These are phyloP conservation scores for Neurospora sp. DNA, from an alignment of 495 filamentous ascomycete species.

Conservation along the genomic window DNA sequence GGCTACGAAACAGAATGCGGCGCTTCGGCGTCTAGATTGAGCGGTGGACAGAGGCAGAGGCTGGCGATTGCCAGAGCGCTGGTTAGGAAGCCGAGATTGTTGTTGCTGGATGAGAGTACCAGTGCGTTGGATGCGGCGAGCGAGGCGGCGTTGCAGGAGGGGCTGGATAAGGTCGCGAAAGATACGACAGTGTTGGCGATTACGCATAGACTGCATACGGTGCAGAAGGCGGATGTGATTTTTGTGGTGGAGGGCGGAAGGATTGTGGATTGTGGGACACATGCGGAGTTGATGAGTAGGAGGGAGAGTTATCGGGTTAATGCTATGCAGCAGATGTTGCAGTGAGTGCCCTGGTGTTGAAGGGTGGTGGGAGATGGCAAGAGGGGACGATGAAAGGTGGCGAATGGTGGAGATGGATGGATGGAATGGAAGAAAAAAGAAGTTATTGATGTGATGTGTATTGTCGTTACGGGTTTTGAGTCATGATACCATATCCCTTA, in stretches of 20 bases:
- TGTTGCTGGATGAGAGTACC: slow-evolving; percentile 81
- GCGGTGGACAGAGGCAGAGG: slow-evolving; percentile 54
- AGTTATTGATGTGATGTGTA: neutral
- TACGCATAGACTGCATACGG: slow-evolving; percentile 67
- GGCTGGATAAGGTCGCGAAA: slow-evolving; percentile 56
- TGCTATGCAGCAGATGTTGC: slow-evolving; percentile 33
- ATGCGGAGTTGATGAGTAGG: slow-evolving; percentile 52
- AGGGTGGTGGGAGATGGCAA: neutral
- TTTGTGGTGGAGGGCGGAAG: slow-evolving; percentile 61
- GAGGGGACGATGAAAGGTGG: neutral
- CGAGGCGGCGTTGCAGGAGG: slow-evolving; percentile 60
- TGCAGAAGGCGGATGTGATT: slow-evolving; percentile 64
- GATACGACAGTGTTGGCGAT: slow-evolving; percentile 77
- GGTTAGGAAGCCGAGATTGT: slow-evolving; percentile 66
- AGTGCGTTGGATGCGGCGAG: slow-evolving; percentile 67
- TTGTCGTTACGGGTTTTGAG: neutral
- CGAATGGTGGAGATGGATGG: neutral
- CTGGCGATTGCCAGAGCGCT: slow-evolving; percentile 69
- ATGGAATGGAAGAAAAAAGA: neutral
- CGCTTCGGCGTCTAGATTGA: slow-evolving; percentile 36
- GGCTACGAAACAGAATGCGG: slow-evolving; percentile 54
- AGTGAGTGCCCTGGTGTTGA: neutral
- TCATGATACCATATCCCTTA: neutral
- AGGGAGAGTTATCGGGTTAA: slow-evolving; percentile 50
- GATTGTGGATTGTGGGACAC: slow-evolving; percentile 58